Percentiles rank a stretch among this genome's conserved stretches.
Conservation (phyloP, 1,284 basidiomycete genomes). For the Apiotrichum domesticum region DNA sequence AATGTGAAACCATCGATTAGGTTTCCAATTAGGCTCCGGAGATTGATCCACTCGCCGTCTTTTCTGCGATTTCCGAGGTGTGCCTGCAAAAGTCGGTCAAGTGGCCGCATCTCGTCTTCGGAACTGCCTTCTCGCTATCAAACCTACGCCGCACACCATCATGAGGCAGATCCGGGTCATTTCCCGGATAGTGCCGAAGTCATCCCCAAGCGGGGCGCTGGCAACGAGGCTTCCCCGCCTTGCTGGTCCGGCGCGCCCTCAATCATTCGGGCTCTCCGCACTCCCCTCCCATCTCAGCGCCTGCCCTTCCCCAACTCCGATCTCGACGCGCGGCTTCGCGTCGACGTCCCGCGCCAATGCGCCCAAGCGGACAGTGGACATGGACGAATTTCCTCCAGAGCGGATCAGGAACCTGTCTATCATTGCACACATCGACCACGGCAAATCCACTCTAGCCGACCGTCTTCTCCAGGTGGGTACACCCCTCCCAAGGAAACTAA, state of each 20-base stretch:
- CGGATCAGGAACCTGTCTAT: slow-evolving; percentile 86
- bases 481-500: background rate
- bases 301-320: background rate
- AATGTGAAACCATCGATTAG: too few species aligned
- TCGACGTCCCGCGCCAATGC: slow-evolving; percentile 3
- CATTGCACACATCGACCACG: slow-evolving; percentile 88
- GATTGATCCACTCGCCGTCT: too few species aligned
- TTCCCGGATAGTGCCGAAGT: background rate
- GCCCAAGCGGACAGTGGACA: slow-evolving; percentile 47
- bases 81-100: too few species aligned
- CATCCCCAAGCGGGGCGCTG: background rate
- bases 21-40: too few species aligned
- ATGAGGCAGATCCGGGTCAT: slow-evolving; percentile 5
- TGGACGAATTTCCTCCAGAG: slow-evolving; percentile 67
- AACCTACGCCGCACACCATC: background rate
- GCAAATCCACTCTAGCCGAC: slow-evolving; percentile 88
- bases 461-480: slow-evolving; percentile 61
- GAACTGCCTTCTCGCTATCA: background rate
- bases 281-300: background rate
- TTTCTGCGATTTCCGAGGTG: too few species aligned
- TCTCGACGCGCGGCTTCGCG: slow-evolving; percentile 2
- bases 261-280: background rate
- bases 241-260: background rate
- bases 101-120: too few species aligned
- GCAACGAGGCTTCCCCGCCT: background rate